These are phyloP conservation scores for Myxozyma lipomycoides DNA, from an alignment of 805 yeast genomes.

Conservation along the genomic window DNA sequence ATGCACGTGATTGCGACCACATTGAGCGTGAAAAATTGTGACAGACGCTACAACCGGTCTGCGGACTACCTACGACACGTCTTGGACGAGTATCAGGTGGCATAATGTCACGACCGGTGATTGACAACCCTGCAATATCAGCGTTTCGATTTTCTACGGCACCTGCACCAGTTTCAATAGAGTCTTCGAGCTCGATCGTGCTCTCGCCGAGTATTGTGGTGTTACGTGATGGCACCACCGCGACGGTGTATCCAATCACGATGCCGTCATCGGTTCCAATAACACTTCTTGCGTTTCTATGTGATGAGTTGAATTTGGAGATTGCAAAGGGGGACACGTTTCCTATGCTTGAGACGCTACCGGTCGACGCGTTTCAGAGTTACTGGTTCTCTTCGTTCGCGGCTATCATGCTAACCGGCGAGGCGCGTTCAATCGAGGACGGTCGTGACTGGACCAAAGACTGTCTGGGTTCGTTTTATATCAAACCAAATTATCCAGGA, in stretches of 20 bases:
- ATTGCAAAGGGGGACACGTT: conserved; percentile 82
- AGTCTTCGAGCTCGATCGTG: conserved; percentile 14
- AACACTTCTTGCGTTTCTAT: conserved; percentile 70
- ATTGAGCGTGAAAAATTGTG: too few relatives aligned
- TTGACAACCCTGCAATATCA: conserved; percentile 26
- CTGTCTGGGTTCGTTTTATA: conserved; percentile 81
- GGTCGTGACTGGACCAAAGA: conserved; percentile 83
- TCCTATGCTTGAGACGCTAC: conserved; percentile 78
- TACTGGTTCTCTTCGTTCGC: conserved; percentile 88
- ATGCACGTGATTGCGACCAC: too few relatives aligned
- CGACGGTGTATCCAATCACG: conserved; percentile 84
- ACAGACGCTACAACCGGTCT: neutral
- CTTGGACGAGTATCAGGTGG: too few relatives aligned
- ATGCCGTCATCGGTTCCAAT: conserved; percentile 66
- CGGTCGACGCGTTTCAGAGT: conserved; percentile 69
- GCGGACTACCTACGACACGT: too few relatives aligned
- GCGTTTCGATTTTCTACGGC: conserved; percentile 19
- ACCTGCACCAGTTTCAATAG: conserved; percentile 38
- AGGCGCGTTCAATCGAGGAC: conserved; percentile 49
- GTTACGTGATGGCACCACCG: conserved; percentile 83
- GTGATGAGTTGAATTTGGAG: conserved; percentile 93
- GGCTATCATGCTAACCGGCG: conserved; percentile 77
- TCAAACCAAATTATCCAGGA: conserved; percentile 89
- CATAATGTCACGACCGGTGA: conserved; percentile 4
- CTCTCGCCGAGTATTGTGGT: conserved; percentile 70